Conservation (phyloP, 2,329 filamentous ascomycete species). For the Teratosphaeria gauchensis region DNA sequence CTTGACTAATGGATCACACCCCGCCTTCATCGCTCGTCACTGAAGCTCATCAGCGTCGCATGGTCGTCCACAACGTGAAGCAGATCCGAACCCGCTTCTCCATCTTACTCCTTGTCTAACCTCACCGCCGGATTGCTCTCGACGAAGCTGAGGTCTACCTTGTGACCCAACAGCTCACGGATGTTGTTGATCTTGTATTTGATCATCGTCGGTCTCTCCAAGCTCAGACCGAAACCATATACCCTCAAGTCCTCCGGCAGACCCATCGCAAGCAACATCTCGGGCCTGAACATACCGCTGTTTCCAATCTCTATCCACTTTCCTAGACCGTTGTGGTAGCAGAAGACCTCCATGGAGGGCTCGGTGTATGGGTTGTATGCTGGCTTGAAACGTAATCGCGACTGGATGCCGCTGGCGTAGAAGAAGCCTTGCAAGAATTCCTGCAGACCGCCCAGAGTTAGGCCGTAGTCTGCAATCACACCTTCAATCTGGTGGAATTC, state of each 20-base stretch:
- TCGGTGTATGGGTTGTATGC: slow-evolving; percentile 95
- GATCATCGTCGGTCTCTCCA: slow-evolving; percentile 97
- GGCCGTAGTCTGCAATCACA: slow-evolving; percentile 91
- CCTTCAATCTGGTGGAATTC: slow-evolving; percentile 99
- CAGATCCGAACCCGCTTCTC: neutral
- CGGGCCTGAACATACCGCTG: slow-evolving; percentile 95
- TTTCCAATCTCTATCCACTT: slow-evolving; percentile 98
- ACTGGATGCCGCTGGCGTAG: slow-evolving; percentile 76
- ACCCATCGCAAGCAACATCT: slow-evolving; percentile 95
- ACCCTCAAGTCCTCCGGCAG: slow-evolving; percentile 84
- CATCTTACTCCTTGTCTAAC: slow-evolving; percentile 59
- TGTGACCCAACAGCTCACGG: slow-evolving; percentile 83
- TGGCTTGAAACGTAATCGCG: slow-evolving; percentile 84
- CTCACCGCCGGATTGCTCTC: slow-evolving; percentile 84
- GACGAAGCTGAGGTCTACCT: slow-evolving; percentile 89
- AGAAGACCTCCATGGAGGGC: slow-evolving; percentile 96
- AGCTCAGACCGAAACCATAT: slow-evolving; percentile 83
- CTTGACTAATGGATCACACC: neutral
- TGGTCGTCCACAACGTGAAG: neutral
- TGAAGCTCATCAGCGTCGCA: neutral
- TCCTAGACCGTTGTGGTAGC: slow-evolving; percentile 76
- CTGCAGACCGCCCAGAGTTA: slow-evolving; percentile 87
- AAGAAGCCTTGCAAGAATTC: slow-evolving; percentile 96
- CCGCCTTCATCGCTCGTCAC: neutral
- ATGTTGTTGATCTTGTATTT: slow-evolving; percentile 76